phyloP scores from a whole-genome alignment of 2,329 filamentous ascomycete species.

The Venturia carpophila region DNA sequence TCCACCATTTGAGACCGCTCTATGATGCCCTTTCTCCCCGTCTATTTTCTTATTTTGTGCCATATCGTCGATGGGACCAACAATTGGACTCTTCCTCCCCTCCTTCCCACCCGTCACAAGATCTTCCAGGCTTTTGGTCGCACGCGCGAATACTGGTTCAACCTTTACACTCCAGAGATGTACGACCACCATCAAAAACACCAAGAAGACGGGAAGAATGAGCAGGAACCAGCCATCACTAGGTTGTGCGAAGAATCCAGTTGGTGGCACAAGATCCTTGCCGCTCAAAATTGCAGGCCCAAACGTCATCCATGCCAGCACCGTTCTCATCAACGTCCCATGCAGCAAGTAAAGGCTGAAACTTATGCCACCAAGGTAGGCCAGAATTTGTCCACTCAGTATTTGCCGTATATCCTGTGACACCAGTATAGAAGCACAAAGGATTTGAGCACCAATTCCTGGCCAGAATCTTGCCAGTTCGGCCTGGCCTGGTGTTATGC shows the following conservation, averaged over 20 bases:
- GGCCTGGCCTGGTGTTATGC: constrained; percentile 21
- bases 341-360: constrained; percentile 28
- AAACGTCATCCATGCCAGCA: constrained; percentile 25
- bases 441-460: constrained; percentile 24
- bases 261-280: not conserved
- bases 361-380: constrained; percentile 26
- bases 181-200: not conserved
- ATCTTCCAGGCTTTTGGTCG: constrained; percentile 9
- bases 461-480: constrained; percentile 25
- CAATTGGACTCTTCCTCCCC: constrained; percentile 7
- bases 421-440: constrained; percentile 25
- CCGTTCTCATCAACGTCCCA: constrained; percentile 25
- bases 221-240: not conserved
- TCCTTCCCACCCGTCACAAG: constrained; percentile 11
- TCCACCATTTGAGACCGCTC: not conserved
- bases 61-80: not conserved
- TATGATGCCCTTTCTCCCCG: not conserved
- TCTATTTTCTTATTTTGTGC: not conserved
- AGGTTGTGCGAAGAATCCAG: not conserved
- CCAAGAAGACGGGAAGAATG: not conserved
- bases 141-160: constrained; percentile 13
- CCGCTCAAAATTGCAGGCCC: constrained; percentile 16
- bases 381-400: constrained; percentile 23
- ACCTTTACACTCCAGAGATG: constrained; percentile 10
- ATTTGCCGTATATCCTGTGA: constrained; percentile 22